These are phyloP conservation scores for Tetradesmus lagerheimii DNA, from an alignment of 139 green algal genomes.

Conservation along the genomic window DNA sequence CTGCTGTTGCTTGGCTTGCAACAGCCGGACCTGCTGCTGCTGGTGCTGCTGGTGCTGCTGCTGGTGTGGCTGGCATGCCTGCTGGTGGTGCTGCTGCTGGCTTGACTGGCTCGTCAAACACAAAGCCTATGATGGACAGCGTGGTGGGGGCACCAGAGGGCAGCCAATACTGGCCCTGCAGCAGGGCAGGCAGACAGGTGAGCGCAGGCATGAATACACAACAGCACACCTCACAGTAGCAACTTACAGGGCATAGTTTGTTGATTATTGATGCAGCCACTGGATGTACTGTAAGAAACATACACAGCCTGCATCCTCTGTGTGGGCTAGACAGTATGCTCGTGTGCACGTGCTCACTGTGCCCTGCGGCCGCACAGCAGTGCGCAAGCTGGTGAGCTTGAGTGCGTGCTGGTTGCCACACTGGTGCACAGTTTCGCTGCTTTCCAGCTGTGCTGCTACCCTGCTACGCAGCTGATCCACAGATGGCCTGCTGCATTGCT, in stretches of 20 bases:
- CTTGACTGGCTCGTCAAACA: slow-evolving; percentile 45
- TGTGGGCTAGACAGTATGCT: no score
- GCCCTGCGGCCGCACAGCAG: no score
- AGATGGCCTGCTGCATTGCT: background rate
- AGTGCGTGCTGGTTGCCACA: no score
- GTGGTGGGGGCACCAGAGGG: slow-evolving; percentile 26
- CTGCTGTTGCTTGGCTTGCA: background rate
- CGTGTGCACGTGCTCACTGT: no score
- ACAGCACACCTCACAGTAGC: no score
- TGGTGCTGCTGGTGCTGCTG: slow-evolving; percentile 32
- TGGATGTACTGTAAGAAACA: no score
- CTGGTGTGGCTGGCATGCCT: background rate
- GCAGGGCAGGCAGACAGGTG: background rate
- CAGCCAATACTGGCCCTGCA: slow-evolving; percentile 44
- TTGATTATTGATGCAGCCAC: no score
- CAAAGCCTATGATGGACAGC: slow-evolving; percentile 43
- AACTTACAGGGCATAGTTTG: no score
- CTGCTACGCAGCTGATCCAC: no score
- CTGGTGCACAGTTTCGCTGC: background rate
- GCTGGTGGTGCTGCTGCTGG: background rate
- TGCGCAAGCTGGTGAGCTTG: background rate
- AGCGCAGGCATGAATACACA: background rate
- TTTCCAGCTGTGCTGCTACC: background rate
- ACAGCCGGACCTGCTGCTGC: slow-evolving; percentile 34
- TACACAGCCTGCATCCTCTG: no score